Evolutionary conservation across 192 early-diverging fungal genomes (phyloP), one percentile per base, ranked within the genome.

Genomic region (Coemansia nantahalensis): DNA sequence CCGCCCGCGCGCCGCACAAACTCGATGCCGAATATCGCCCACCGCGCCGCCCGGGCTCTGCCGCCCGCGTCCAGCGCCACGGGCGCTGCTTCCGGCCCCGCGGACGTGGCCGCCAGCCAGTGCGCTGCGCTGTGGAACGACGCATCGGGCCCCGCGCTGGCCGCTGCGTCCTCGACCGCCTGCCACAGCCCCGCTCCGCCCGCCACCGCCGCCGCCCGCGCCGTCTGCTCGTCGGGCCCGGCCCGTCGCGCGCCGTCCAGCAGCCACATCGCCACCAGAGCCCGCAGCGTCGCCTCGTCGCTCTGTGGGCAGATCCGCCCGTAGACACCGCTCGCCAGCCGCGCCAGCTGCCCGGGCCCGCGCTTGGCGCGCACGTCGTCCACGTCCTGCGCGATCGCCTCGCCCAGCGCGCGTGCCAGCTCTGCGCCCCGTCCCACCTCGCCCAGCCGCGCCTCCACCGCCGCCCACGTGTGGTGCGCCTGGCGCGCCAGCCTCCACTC

Each of bases 61-160:
- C 67, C 67, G 40, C 38, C 53, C 19, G 35, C 35, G 36, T 65
- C 73, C 8, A 39, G 69, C n/a, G 13, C 48, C 3, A 30, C 31
- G 0, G 18, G 8, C 14, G 30, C 9, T 1, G 24, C 9, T 5
- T 16, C 10, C 19, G 8, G 17, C 4, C 0, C 18, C 28, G 12
- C 24, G 31, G 17, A 12, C 4, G 46, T 18, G 26, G 33, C 49
- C 16, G 61, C 40, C 22, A 33, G 48, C 71, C 71, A 74, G 26
- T 63, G 71, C 3, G 64, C 39, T 46, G 63, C 44, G 8, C 64
- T 67, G 24, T 67, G 59, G 55, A 62, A 67, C 10, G 67, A 54
- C 39, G 40, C 40, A 14, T 49, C n/a, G 1, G 34, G 13, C 7
- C 36, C 28, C 12, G 38, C 4, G 5, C 31, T 26, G n/a, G n/a